Percentiles rank a stretch among this genome's conserved stretches.
Conservation (phyloP, 2,329 filamentous ascomycete species). For the Colletotrichum sp. region DNA sequence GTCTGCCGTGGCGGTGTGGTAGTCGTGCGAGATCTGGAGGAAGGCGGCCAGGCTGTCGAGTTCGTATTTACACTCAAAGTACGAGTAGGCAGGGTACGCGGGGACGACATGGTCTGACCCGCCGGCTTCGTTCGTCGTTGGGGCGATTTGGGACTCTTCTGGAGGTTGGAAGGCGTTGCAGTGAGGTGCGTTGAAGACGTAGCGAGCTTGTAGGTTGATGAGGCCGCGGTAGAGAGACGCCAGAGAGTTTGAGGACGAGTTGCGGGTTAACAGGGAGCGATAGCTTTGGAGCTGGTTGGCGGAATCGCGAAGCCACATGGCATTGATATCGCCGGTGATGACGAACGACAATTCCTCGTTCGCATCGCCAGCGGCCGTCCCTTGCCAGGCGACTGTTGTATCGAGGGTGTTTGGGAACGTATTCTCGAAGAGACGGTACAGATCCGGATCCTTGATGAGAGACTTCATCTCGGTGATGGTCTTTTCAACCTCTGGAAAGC, state of each 20-base stretch:
- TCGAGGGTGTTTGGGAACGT: constrained; percentile 78
- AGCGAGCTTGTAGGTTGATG: constrained; percentile 78
- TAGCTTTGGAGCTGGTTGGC: constrained; percentile 82
- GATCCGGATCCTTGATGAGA: constrained; percentile 77
- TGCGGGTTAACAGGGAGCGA: constrained; percentile 64
- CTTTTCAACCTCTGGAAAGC: constrained; percentile 76
- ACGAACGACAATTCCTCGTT: constrained; percentile 72
- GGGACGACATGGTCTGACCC: constrained; percentile 55
- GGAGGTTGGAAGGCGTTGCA: constrained; percentile 97
- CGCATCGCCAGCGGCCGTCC: constrained; percentile 58
- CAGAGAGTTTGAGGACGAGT: constrained; percentile 59
- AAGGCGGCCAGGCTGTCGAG: constrained; percentile 91
- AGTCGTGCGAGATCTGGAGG: constrained; percentile 80
- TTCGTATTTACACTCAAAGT: constrained; percentile 95
- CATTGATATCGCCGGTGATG: constrained; percentile 88
- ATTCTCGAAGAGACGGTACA: constrained; percentile 75
- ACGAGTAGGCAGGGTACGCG: constrained; percentile 69
- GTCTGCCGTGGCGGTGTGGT: constrained; percentile 76
- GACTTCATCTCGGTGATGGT: constrained; percentile 74
- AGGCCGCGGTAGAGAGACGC: constrained; percentile 75
- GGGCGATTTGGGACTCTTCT: constrained; percentile 69
- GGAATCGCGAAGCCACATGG: constrained; percentile 92
- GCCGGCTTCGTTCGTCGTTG: constrained; percentile 59
- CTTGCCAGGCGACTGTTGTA: constrained; percentile 74
- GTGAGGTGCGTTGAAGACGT: constrained; percentile 74